Conservation (phyloP, 2,329 filamentous ascomycete genomes). For the Pyrenophora seminiperda region DNA sequence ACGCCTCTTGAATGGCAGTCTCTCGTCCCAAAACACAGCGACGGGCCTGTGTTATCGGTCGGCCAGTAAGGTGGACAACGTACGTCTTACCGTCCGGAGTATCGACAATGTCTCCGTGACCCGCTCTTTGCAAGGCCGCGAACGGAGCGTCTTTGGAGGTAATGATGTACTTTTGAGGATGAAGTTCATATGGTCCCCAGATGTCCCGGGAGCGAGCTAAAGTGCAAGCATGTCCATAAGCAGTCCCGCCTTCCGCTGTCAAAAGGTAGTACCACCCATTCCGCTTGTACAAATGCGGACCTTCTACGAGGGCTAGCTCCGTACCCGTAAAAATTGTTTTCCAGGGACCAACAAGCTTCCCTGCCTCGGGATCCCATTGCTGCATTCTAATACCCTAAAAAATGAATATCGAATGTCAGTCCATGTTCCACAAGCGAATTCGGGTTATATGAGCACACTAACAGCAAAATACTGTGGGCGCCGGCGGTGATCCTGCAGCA, state of each 20-base stretch:
- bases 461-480: slow-evolving; percentile 54
- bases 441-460: background rate
- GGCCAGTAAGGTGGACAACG: slow-evolving; percentile 43
- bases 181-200: slow-evolving; percentile 51
- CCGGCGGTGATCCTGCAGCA: slow-evolving; percentile 44
- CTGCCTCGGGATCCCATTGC: slow-evolving; percentile 59
- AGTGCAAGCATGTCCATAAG: slow-evolving; percentile 48
- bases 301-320: slow-evolving; percentile 53
- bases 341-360: slow-evolving; percentile 60
- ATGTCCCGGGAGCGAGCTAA: slow-evolving; percentile 48
- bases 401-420: background rate
- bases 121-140: slow-evolving; percentile 42
- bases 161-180: slow-evolving; percentile 50
- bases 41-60: slow-evolving; percentile 40
- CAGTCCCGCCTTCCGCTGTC: slow-evolving; percentile 49
- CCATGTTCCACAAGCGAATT: background rate
- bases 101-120: slow-evolving; percentile 47
- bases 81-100: slow-evolving; percentile 42
- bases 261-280: slow-evolving; percentile 47
- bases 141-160: slow-evolving; percentile 47
- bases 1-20: slow-evolving; percentile 60
- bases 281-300: slow-evolving; percentile 45
- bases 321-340: slow-evolving; percentile 62
- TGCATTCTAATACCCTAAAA: slow-evolving; percentile 59
- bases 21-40: slow-evolving; percentile 47